Evolutionary conservation across 805 yeast species (phyloP).

Genomic region (Ogataea kodamae): DNA sequence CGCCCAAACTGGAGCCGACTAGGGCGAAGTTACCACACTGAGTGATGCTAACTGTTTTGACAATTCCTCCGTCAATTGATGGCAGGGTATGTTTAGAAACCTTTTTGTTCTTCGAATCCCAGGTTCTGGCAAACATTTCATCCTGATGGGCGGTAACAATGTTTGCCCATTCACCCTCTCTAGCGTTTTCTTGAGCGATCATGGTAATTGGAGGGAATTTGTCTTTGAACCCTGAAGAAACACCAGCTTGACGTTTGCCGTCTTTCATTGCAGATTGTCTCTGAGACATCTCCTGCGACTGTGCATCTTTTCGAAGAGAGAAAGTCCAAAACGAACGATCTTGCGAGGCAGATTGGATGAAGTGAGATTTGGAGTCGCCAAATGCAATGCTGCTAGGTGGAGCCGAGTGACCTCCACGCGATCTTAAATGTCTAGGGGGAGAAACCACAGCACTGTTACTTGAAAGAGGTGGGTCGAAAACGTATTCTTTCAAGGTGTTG

Average conservation of each 20-base stretch:
- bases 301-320: conserved; percentile 93
- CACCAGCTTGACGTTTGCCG: conserved; percentile 55
- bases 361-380: conserved; percentile 75
- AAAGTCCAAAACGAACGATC: conserved; percentile 89
- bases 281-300: conserved; percentile 90
- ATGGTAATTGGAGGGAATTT: conserved; percentile 74
- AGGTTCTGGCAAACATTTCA: conserved; percentile 80
- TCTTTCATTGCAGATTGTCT: conserved; percentile 44
- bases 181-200: conserved; percentile 67
- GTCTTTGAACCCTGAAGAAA: conserved; percentile 48
- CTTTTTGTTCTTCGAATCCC: conserved; percentile 78
- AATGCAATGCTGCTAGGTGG: conserved; percentile 78
- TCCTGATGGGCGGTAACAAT: conserved; percentile 84
- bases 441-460: conserved; percentile 63
- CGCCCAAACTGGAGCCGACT: conserved; percentile 85
- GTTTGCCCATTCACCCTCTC: conserved; percentile 93
- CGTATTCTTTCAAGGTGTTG: conserved; percentile 82
- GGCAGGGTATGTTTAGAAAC: conserved; percentile 69
- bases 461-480: conserved; percentile 86
- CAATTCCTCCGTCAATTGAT: conserved; percentile 77
- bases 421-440: conserved; percentile 88
- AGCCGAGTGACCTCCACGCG: conserved; percentile 96
- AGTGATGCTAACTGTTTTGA: conserved; percentile 73
- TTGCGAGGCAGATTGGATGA: conserved; percentile 77
- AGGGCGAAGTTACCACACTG: conserved; percentile 94